Base-by-base conservation (phyloP, 148 eudicot genomes). In the Diospyros lotus region DNA sequence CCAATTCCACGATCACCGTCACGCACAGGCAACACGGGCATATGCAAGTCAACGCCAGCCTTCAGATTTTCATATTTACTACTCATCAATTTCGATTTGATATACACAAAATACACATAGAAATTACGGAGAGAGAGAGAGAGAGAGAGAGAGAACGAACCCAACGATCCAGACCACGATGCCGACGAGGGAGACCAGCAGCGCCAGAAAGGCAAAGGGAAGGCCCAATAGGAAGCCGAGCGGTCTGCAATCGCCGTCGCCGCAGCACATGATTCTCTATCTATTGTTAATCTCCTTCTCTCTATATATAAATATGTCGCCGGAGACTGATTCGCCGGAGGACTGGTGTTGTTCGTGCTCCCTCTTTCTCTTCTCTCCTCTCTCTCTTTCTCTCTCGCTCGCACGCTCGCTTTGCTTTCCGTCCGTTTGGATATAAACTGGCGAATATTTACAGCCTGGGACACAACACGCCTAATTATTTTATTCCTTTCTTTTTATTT, bases 1-100 rank as follows among this genome's bases (percentile, higher is more conserved):
- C 90, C 45, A 89, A 64, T 74, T 89, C 90, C 64, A 89, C 90
- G 11, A 89, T 6, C n/a, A 89, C 71, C 61, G 92, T 89, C 75
- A 89, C 87, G 71, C 92, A 89, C 50, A 89, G 69, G 78, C 88
- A 89, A 44, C 92, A 89, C 1, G 92, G 92, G 58, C 92, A 89
- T 80, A 89, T 85, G 61, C 92, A 89, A 58, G 82, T 82, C 80
- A 89, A 72, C 70, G 65, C 9, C 79, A 89, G 83, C 71, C 92
- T 89, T 58, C n/a, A 45, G 38, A 46, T 73, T 15, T 10, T 52
- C 4, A 8, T 48, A 48, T 48, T 48, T 4, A 48, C 28, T 28
- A 28, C 28, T 28, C 28, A 28, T 28, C 28, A 28, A 28, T 28
- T 28, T 28, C 28, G 28, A 28, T 28, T 28, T 28, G 28, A 28